Conservation (phyloP, 805 yeast genomes). For the Candida odintsovae region DNA sequence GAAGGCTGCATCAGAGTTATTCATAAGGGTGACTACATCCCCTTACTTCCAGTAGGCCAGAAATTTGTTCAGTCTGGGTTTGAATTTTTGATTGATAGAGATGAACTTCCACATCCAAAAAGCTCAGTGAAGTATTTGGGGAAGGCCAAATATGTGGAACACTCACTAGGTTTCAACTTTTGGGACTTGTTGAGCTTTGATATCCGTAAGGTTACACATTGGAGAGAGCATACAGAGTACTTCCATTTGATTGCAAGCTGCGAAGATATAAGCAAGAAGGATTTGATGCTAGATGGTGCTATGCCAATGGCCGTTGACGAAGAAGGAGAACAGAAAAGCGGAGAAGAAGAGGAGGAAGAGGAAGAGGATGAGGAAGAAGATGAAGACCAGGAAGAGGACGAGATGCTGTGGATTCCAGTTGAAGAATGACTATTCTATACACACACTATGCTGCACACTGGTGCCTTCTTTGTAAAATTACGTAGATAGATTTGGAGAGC, state of each 20-base stretch:
- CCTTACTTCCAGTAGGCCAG: conserved; percentile 52
- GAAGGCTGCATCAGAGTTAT: conserved; percentile 48
- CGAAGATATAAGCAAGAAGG: conserved; percentile 8
- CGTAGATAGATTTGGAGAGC: too few species aligned
- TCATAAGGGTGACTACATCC: conserved; percentile 54
- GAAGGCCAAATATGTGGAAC: conserved; percentile 8
- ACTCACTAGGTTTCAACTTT: conserved; percentile 10
- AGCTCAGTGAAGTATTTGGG: conserved; percentile 14
- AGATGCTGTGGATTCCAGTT: too few species aligned
- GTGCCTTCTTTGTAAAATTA: too few species aligned
- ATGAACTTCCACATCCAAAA: conserved; percentile 32
- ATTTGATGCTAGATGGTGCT: neutral
- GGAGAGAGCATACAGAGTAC: conserved; percentile 15
- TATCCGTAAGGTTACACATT: conserved; percentile 12
- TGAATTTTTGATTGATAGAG: conserved; percentile 28
- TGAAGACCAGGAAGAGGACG: neutral
- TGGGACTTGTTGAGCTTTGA: conserved; percentile 16
- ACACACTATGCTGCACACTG: neutral
- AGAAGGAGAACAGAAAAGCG: neutral
- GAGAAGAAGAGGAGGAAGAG: neutral
- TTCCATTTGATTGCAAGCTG: conserved; percentile 16
- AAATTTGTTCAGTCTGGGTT: conserved; percentile 28
- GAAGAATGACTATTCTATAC: neutral
- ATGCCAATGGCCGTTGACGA: neutral
- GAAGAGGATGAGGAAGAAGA: neutral